Evolutionary conservation across 768 basidiomycete species (phyloP).

Genomic region (Rhizopogon salebrosus): DNA sequence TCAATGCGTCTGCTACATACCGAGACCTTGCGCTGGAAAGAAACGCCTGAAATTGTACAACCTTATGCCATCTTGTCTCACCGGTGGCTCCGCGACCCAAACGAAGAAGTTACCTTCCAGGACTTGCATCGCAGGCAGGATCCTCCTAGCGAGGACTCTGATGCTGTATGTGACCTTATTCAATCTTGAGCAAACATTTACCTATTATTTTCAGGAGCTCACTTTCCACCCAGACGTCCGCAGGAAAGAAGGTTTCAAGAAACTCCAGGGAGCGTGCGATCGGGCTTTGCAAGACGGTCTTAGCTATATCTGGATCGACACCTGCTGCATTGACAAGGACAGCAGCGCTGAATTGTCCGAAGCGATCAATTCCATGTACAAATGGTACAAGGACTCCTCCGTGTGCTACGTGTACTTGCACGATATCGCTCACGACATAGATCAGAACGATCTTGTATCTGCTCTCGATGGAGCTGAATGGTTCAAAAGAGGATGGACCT

Average conservation of each 20-base stretch:
- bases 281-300: slow-evolving; percentile 2
- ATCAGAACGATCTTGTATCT: neutral
- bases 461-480: slow-evolving; percentile 3
- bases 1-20: neutral
- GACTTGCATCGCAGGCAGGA: neutral
- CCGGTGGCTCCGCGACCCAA: neutral
- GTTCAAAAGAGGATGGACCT: slow-evolving; percentile 15
- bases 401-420: slow-evolving; percentile 14
- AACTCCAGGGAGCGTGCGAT: neutral
- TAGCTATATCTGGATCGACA: slow-evolving; percentile 12
- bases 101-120: slow-evolving; percentile 5
- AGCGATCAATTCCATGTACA: slow-evolving; percentile 16
- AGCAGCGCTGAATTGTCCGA: slow-evolving; percentile 17
- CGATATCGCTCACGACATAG: neutral
- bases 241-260: neutral
- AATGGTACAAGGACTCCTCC: slow-evolving; percentile 12
- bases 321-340: slow-evolving; percentile 14
- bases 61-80: slow-evolving; percentile 2
- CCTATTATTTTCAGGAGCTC: neutral
- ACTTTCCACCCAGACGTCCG: neutral
- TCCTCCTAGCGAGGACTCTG: neutral
- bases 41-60: neutral
- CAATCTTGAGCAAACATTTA: neutral
- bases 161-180: neutral
- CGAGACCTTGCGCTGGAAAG: neutral